These are phyloP conservation scores for Phytopythium vexans DNA, from an alignment of 352 stramenopile genomes.

Conservation along the genomic window DNA sequence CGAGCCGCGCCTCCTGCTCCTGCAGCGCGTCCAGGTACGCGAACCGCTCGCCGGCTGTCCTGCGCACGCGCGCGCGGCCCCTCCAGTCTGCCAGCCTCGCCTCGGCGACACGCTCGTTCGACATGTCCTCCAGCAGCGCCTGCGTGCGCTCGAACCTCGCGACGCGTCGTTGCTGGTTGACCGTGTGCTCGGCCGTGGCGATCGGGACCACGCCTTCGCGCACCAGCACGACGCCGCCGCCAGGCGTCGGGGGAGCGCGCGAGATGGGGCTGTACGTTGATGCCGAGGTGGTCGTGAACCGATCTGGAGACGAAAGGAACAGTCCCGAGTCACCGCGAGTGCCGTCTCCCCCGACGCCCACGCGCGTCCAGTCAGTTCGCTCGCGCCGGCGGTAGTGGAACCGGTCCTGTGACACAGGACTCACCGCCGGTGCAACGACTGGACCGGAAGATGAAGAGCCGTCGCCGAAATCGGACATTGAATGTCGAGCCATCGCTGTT, in stretches of 20 bases:
- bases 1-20: constrained; percentile 50
- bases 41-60: constrained; percentile 46
- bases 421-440: constrained; percentile 19
- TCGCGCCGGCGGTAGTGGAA: constrained; percentile 51
- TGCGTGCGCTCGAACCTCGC: constrained; percentile 47
- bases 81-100: constrained; percentile 54
- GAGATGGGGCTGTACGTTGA: constrained; percentile 52
- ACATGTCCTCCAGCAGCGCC: constrained; percentile 28
- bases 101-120: constrained; percentile 20
- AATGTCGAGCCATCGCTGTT: background rate
- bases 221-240: constrained; percentile 9
- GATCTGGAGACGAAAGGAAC: constrained; percentile 35
- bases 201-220: constrained; percentile 22
- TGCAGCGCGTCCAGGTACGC: constrained; percentile 60
- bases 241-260: constrained; percentile 20
- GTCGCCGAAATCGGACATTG: too few species aligned
- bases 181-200: constrained; percentile 31
- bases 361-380: constrained; percentile 72
- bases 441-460: constrained; percentile 3
- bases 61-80: constrained; percentile 39
- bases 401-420: constrained; percentile 42
- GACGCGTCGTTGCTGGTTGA: constrained; percentile 24
- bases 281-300: constrained; percentile 52
- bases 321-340: constrained; percentile 35
- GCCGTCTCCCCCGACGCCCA: constrained; percentile 72